Percentiles rank a stretch among this genome's conserved stretches.
phyloP scores from a whole-genome alignment of 768 basidiomycete genomes.

The Leccinum arenicola region DNA sequence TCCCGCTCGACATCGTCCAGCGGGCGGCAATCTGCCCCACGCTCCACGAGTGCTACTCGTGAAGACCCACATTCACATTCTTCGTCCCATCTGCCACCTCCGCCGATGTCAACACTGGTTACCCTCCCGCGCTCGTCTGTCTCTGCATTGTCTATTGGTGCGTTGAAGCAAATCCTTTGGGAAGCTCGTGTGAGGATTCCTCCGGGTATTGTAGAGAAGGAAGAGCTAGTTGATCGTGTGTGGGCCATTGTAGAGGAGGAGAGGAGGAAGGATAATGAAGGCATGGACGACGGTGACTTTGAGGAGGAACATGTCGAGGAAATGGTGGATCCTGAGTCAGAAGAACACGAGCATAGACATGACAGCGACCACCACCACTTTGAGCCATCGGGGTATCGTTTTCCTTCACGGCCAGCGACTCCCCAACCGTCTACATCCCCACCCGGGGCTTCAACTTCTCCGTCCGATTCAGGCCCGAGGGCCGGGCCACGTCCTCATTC shows the following conservation, averaged over 20 bases:
- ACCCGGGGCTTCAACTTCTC: conserved; percentile 27
- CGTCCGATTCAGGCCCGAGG: conserved; percentile 33
- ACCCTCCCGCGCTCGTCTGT: conserved; percentile 56
- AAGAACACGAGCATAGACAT: conserved; percentile 8
- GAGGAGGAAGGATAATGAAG: conserved; percentile 46
- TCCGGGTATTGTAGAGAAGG: conserved; percentile 71
- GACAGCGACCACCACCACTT: conserved; percentile 6
- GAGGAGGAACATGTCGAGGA: conserved; percentile 16
- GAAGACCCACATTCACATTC: conserved; percentile 28
- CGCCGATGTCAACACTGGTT: conserved; percentile 66
- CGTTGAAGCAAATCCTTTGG: conserved; percentile 77
- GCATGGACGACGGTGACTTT: conserved; percentile 21
- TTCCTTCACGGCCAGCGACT: conserved; percentile 9
- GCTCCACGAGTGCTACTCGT: conserved; percentile 5
- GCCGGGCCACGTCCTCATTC: conserved; percentile 33
- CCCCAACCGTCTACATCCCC: conserved; percentile 19
- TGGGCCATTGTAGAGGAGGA: conserved; percentile 61
- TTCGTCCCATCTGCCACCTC: conserved; percentile 35
- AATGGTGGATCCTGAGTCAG: conserved; percentile 19
- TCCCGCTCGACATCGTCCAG: conserved; percentile 20
- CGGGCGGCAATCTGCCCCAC: conserved; percentile 13
- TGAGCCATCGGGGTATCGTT: background rate
- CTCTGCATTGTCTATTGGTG: conserved; percentile 59
- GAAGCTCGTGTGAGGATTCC: conserved; percentile 70
- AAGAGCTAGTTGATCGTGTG: conserved; percentile 76